phyloP scores from a whole-genome alignment of 805 yeast species.

The Yamadazyma philogaea region DNA sequence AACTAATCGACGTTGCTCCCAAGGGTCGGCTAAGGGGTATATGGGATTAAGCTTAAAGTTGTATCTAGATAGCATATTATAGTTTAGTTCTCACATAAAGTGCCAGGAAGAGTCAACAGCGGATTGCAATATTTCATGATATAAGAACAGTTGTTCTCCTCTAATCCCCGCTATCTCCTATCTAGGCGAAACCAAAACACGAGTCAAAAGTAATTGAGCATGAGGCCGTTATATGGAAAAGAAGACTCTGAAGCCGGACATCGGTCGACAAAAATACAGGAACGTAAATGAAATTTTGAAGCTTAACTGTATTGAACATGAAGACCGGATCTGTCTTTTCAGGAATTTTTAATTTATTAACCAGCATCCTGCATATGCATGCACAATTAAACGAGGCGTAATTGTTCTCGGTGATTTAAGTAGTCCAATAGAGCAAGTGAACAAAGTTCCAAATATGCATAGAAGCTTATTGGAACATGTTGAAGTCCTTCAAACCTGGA shows the following conservation, averaged over 20 bases:
- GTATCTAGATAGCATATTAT: too few species aligned
- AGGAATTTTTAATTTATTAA: not conserved
- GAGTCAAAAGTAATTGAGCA: not conserved
- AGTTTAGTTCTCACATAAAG: too few species aligned
- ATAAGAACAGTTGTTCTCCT: too few species aligned
- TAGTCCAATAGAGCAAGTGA: not conserved
- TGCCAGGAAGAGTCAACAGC: too few species aligned
- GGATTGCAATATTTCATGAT: too few species aligned
- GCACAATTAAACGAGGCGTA: not conserved
- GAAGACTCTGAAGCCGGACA: not conserved
- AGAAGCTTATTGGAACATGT: not conserved
- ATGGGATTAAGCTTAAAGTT: too few species aligned
- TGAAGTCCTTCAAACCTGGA: not conserved
- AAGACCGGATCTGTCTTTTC: constrained; percentile 1
- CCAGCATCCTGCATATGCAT: not conserved
- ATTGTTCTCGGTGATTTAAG: not conserved
- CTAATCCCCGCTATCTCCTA: not conserved
- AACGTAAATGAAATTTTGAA: not conserved
- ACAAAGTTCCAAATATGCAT: constrained; percentile 2
- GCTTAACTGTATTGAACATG: not conserved
- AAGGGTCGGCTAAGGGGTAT: too few species aligned
- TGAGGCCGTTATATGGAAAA: too few species aligned
- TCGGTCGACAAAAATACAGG: not conserved
- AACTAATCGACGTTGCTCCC: too few species aligned
- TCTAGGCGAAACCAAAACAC: not conserved